Conservation (phyloP, 1,139 yeast species). For the Kodamaea anthophila region DNA sequence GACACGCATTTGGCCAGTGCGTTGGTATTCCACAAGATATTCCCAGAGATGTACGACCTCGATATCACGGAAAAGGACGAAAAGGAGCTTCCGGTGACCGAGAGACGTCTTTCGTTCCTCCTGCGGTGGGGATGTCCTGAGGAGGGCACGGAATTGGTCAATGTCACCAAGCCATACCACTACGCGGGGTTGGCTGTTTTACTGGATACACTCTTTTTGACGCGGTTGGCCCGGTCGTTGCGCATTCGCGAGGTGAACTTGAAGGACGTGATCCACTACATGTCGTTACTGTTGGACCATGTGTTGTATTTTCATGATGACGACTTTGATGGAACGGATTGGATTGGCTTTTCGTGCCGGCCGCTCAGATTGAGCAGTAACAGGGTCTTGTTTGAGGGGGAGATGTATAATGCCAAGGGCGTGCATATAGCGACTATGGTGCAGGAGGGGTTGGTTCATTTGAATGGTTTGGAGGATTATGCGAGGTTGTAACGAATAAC, state of each 20-base stretch:
- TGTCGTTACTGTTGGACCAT: slow-evolving; percentile 62
- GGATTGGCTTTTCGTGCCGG: slow-evolving; percentile 47
- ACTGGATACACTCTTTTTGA: slow-evolving; percentile 54
- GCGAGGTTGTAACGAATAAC: slow-evolving; percentile 12
- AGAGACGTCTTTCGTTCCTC: slow-evolving; percentile 39
- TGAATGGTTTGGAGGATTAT: slow-evolving; percentile 15
- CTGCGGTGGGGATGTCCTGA: slow-evolving; percentile 29
- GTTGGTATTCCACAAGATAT: slow-evolving; percentile 30
- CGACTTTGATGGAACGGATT: slow-evolving; percentile 46
- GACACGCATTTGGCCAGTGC: slow-evolving; percentile 14
- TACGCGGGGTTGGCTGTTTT: slow-evolving; percentile 59
- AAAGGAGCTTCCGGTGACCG: slow-evolving; percentile 21
- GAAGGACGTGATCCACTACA: slow-evolving; percentile 23
- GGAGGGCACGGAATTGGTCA: slow-evolving; percentile 7
- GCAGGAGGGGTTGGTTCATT: slow-evolving; percentile 57
- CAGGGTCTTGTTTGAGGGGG: slow-evolving; percentile 55
- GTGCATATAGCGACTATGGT: slow-evolving; percentile 55
- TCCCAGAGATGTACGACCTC: slow-evolving; percentile 31
- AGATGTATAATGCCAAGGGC: slow-evolving; percentile 48
- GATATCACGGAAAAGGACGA: slow-evolving; percentile 20
- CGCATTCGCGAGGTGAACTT: slow-evolving; percentile 19
- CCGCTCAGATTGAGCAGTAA: slow-evolving; percentile 49
- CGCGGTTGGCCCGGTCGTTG: slow-evolving; percentile 31
- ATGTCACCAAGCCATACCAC: slow-evolving; percentile 27
- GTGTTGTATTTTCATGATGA: slow-evolving; percentile 60